Base-by-base conservation (phyloP, 2,329 filamentous ascomycete species). In the Fusarium torreyae region DNA sequence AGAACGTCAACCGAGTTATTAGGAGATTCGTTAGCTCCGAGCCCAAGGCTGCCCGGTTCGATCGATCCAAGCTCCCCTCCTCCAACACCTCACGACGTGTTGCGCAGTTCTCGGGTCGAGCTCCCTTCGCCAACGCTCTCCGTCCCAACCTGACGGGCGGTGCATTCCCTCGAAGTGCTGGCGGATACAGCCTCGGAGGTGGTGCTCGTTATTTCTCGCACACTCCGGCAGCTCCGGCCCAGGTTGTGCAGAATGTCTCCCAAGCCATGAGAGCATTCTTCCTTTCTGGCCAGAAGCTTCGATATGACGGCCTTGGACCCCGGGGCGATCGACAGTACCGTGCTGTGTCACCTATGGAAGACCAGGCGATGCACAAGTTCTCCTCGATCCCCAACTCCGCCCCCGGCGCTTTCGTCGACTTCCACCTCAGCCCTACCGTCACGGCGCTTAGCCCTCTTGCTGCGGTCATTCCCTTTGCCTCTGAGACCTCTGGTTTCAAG, bases 221-320 rank as follows among this genome's bases (percentile, higher is more conserved):
- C 81, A 88, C 90, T 1, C 94, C 95, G 2, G 91, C 93, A 11
- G 89, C 91, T 9, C 94, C 94, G 39, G 94, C 94, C 2, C 93
- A 98, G 78, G 94, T 98, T 46, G 88, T 98, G 52, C 92, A 96
- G 79, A 97, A 97, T 80, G 95, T 98, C n/a, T 97, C 94, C 14
- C 91, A 94, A 73, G 96, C 94, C 7, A 91, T 98, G 75, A 90
- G 96, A 55, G 94, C 94, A 14, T 98, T 99, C 81, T 91, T 93
- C 81, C 86, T 97, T n/a, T 94, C 92, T 0, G 96, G 96, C 0
- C 90, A 97, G 75, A 96, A 94, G 78, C 91, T 92, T 11, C 92
- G 92, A 60, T 98, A 94, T 74, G 92, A 97, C 77, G 95, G 95
- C 14, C 79, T 91, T 43, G 89, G 91, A 56, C 80, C 88, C 17